Evolutionary conservation across 331 rosid genomes (phyloP).

Genomic region (Rosa hybrid): DNA sequence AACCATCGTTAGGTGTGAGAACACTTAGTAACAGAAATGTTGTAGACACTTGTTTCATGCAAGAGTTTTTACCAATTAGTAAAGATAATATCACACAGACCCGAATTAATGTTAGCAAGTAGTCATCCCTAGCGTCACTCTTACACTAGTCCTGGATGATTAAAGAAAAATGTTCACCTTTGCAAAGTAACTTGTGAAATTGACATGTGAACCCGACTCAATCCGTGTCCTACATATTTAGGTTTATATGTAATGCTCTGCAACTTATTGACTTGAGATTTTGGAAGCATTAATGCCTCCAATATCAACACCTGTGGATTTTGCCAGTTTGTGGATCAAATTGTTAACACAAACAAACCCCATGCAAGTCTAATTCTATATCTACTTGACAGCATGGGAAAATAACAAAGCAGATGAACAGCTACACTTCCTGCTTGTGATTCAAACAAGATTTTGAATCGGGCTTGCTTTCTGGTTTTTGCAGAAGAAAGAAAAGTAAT

Average conservation of each 20-base stretch:
- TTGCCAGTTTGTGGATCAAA: background rate
- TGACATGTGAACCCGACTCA: background rate
- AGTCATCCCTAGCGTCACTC: too few species aligned
- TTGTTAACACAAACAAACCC: background rate
- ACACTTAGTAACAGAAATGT: background rate
- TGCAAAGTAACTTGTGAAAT: background rate
- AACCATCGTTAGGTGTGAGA: background rate
- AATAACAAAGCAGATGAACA: background rate
- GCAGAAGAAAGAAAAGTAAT: background rate
- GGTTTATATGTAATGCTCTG: background rate
- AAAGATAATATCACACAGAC: background rate
- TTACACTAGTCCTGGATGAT: background rate
- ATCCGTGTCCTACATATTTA: background rate
- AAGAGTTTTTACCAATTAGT: too few species aligned
- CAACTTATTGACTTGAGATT: background rate
- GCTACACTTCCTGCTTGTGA: background rate
- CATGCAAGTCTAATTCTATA: background rate
- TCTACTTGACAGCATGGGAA: background rate
- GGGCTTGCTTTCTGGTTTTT: background rate
- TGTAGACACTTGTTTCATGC: background rate
- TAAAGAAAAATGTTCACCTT: background rate
- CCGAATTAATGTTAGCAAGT: too few species aligned
- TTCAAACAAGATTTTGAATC: background rate
- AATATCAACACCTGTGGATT: background rate
- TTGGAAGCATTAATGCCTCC: slow-evolving; percentile 4